Base-by-base conservation (phyloP, 208 protist genomes). In the Leishmania arabica region DNA sequence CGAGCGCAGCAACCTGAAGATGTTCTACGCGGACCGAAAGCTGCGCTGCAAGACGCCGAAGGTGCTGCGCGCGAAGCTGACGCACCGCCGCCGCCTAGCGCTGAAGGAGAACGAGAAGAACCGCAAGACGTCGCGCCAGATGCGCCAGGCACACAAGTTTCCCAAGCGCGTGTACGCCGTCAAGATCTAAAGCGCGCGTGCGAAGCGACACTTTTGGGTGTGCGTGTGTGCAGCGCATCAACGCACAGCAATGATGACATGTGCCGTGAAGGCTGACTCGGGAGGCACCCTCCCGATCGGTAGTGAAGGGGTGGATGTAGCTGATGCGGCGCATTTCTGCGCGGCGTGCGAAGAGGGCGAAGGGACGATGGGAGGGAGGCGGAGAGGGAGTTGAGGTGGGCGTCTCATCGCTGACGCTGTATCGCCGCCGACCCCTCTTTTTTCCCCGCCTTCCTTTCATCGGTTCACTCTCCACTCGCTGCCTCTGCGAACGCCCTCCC, bases 21-120 rank as follows among this genome's bases (percentile, higher is more conserved):
- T 97, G 87, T 95, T 98, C 87, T 99, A 99, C 92, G 88, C 91
- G 75, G 95, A 94, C 62, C 93, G 97, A 87, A 99, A 97, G 95
- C 75, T 97, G 84, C 89, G 87, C 81, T 80, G 51, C 66, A 92
- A 90, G 80, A 92, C 87, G 65, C 94, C 94, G 78, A 97, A 95
- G 89, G 84, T 86, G 58, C 92, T 98, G 40, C 89, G 91, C 78
- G 56, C 80, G 62, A 98, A 97, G 94, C 88, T 96, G 88, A 98
- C 95, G 27, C 92, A 91, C 89, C 89, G 92, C 85, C 93, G 92
- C 84, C 93, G 95, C 77, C 89, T 96, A 37, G 95, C 95, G 65
- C 90, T 98, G 81, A 97, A 89, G 82, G 84, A 84, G 53, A 91
- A 92, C 86, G 93, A 98, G 94, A 95, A 95, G 88, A 94, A 95